Evolutionary conservation across 495 filamentous ascomycete species (phyloP).

Genomic region (Lepidopterella palustris): DNA sequence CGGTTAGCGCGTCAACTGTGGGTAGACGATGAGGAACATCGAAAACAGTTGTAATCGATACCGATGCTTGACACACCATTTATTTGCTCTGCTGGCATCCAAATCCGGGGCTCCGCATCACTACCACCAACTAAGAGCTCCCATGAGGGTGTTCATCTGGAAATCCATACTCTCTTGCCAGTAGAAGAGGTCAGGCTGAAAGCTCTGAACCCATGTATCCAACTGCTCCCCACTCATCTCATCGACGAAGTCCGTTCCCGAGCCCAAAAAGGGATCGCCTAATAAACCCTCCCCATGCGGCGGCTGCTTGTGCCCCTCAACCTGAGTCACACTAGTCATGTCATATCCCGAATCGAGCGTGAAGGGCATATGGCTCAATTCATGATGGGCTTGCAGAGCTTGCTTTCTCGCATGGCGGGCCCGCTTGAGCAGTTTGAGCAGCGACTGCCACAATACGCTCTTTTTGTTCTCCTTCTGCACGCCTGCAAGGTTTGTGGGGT

Average conservation of each 20-base stretch:
- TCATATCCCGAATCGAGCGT: neutral
- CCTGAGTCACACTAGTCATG: neutral
- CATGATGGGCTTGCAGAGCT: neutral
- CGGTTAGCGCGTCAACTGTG: too few relatives aligned
- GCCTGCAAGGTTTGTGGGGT: neutral
- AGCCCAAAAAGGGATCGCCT: slow-evolving; percentile 7
- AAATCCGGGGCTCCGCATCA: too few relatives aligned
- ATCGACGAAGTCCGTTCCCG: neutral
- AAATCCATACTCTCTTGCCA: neutral
- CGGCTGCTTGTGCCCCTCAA: neutral
- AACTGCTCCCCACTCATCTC: slow-evolving; percentile 19
- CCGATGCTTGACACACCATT: too few relatives aligned
- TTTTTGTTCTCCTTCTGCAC: neutral
- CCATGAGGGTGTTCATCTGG: neutral
- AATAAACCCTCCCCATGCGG: neutral
- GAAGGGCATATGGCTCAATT: neutral
- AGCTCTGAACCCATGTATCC: slow-evolving; percentile 10
- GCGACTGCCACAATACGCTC: slow-evolving; percentile 6
- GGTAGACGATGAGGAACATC: too few relatives aligned
- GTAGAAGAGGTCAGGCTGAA: neutral
- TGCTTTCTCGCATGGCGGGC: slow-evolving; percentile 4
- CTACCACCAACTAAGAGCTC: slow-evolving; percentile 5
- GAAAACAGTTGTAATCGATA: too few relatives aligned
- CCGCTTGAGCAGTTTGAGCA: slow-evolving; percentile 2
- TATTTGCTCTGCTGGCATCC: too few relatives aligned